Conservation (phyloP, 169 alveolate species). For the Cryptosporidium ryanae region DNA sequence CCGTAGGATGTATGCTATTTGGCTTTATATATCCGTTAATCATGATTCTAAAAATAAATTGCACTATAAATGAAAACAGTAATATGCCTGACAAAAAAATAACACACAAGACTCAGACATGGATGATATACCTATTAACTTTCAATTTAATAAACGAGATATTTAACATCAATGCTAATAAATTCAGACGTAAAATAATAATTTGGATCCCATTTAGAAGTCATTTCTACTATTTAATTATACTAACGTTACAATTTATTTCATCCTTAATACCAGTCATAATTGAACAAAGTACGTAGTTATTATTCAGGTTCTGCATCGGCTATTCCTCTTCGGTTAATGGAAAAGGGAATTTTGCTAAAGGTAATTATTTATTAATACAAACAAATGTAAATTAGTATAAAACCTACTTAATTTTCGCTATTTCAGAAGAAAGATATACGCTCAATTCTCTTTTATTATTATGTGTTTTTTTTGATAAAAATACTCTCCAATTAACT, state of each 20-base stretch:
- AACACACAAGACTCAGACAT: constrained; percentile 30
- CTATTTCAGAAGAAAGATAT: constrained; percentile 41
- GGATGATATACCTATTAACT: constrained; percentile 6
- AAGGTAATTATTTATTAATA: constrained; percentile 3
- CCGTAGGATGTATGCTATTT: constrained; percentile 54
- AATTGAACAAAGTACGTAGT: not conserved
- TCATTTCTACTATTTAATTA: constrained; percentile 25
- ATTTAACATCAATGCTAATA: not conserved
- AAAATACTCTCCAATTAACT: constrained; percentile 53
- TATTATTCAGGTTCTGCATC: constrained; percentile 8
- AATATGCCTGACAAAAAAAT: not conserved
- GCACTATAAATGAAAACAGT: constrained; percentile 3
- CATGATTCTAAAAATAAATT: constrained; percentile 33
- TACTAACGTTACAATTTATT: constrained; percentile 25
- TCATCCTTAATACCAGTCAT: constrained; percentile 31
- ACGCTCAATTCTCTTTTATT: constrained; percentile 30
- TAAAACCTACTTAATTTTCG: constrained; percentile 55
- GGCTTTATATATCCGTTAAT: constrained; percentile 52
- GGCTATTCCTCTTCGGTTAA: constrained; percentile 29
- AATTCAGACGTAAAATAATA: constrained; percentile 14
- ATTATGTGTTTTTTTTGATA: constrained; percentile 2
- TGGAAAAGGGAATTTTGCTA: constrained; percentile 41
- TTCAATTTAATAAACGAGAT: constrained; percentile 24
- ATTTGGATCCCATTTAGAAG: constrained; percentile 47
- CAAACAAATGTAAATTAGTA: not conserved